Conservation (phyloP, 1,284 basidiomycete species). For the Cutaneotrichosporon mucoides region DNA sequence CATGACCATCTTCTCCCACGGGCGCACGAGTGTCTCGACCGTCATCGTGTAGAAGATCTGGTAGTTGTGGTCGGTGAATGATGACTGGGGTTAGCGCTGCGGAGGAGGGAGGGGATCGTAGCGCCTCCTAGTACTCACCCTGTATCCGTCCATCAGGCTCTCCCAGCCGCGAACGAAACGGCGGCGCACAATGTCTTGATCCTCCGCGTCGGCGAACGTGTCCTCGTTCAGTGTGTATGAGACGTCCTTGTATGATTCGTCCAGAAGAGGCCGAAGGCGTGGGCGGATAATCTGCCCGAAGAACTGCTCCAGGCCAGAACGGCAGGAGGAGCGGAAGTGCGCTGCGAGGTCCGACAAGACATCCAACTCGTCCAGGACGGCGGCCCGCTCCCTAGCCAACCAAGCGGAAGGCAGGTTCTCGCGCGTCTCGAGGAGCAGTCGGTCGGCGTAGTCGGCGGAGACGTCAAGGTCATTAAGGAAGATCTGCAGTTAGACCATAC, state of each 20-base stretch:
- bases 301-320: conserved; percentile 83
- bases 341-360: conserved; percentile 48
- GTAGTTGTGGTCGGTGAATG: conserved; percentile 83
- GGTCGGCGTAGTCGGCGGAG: conserved; percentile 78
- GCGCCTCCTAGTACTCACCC: background rate
- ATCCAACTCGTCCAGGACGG: conserved; percentile 37
- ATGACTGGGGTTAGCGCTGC: conserved; percentile 55
- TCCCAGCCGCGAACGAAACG: conserved; percentile 85
- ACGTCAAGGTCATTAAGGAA: conserved; percentile 84
- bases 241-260: conserved; percentile 84
- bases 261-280: conserved; percentile 71
- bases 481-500: conserved; percentile 54
- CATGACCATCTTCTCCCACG: conserved; percentile 87
- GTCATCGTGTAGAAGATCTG: conserved; percentile 76
- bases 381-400: conserved; percentile 56
- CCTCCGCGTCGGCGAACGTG: conserved; percentile 72
- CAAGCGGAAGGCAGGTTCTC: conserved; percentile 65
- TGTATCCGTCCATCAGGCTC: conserved; percentile 69
- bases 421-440: conserved; percentile 67
- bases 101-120: background rate
- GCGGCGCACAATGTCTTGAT: conserved; percentile 78
- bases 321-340: conserved; percentile 66
- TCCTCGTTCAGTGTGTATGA: conserved; percentile 88
- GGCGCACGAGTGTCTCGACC: conserved; percentile 78
- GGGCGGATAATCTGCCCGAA: conserved; percentile 90